Conservation (phyloP, 208 protist genomes). For the Novymonas esmeraldas region DNA sequence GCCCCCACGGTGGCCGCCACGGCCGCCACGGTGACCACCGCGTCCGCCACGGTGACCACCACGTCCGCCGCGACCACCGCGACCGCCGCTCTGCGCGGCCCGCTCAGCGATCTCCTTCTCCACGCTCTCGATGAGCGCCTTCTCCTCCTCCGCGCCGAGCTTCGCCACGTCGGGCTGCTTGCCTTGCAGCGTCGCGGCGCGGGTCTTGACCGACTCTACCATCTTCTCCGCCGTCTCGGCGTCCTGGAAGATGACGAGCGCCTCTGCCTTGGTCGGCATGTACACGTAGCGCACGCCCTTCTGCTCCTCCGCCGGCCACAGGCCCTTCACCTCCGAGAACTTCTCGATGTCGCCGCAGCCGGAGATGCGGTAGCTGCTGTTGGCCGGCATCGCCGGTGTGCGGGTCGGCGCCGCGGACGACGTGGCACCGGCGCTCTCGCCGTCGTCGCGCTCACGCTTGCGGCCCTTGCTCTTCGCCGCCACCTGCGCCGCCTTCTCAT, state of each 20-base stretch:
- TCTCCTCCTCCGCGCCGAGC: constrained; percentile 70
- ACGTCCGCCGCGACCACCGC: constrained; percentile 46
- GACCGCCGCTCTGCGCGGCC: constrained; percentile 46
- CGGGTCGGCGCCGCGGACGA: constrained; percentile 18
- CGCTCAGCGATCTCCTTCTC: constrained; percentile 87
- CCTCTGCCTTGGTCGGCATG: constrained; percentile 64
- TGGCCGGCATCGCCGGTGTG: constrained; percentile 78
- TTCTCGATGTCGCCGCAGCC: constrained; percentile 69
- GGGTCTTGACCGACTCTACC: constrained; percentile 67
- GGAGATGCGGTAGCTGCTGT: constrained; percentile 80
- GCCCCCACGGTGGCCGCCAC: constrained; percentile 2
- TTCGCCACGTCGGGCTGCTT: constrained; percentile 70
- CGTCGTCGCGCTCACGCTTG: constrained; percentile 24
- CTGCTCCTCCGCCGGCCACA: constrained; percentile 89
- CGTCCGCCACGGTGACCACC: constrained; percentile 42
- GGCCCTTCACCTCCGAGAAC: constrained; percentile 76
- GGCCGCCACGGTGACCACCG: constrained; percentile 46
- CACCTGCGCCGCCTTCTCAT: constrained; percentile 72
- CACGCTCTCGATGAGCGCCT: constrained; percentile 65
- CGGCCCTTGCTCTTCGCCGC: constrained; percentile 56
- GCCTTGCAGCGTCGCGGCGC: constrained; percentile 79
- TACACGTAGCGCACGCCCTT: constrained; percentile 87
- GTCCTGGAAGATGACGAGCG: constrained; percentile 88
- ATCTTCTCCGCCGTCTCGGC: constrained; percentile 75
- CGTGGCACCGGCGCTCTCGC: neutral